phyloP scores from a whole-genome alignment of 371 early-diverging fungal genomes.

The Blyttiomyces sp. region DNA sequence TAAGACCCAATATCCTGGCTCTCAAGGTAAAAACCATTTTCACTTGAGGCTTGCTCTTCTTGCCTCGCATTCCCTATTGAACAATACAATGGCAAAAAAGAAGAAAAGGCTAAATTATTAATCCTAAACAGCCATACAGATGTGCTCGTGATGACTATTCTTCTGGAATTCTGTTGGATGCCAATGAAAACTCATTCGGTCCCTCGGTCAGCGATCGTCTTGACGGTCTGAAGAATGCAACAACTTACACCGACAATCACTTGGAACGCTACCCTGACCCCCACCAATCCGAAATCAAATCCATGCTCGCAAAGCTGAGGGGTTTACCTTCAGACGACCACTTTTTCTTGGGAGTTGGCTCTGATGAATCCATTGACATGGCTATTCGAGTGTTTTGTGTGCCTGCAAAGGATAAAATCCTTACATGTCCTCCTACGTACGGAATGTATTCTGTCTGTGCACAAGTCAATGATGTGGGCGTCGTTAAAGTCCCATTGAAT shows the following conservation, averaged over 20 bases:
- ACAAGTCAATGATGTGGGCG: slow-evolving; percentile 87
- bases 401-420: slow-evolving; percentile 86
- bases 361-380: slow-evolving; percentile 94
- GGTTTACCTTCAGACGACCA: slow-evolving; percentile 55
- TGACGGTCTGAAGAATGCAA: slow-evolving; percentile 35
- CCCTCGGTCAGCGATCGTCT: slow-evolving; percentile 63
- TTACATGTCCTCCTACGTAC: slow-evolving; percentile 95
- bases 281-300: slow-evolving; percentile 77
- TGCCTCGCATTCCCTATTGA: too few relatives aligned
- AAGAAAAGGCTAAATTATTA: too few relatives aligned
- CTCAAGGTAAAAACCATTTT: slow-evolving; percentile 62
- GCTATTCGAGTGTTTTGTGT: slow-evolving; percentile 86
- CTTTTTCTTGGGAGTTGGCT: slow-evolving; percentile 93
- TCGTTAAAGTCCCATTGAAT: slow-evolving; percentile 76
- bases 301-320: slow-evolving; percentile 67
- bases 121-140: slow-evolving; percentile 90
- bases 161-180: slow-evolving; percentile 89
- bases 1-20: slow-evolving; percentile 90
- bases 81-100: too few relatives aligned
- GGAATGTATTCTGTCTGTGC: slow-evolving; percentile 97
- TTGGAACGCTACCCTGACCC: slow-evolving; percentile 97
- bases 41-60: too few relatives aligned
- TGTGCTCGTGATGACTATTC: slow-evolving; percentile 96
- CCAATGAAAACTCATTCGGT: slow-evolving; percentile 96
- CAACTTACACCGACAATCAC: slow-evolving; percentile 26